Evolutionary conservation across 2,329 filamentous ascomycete genomes (phyloP), one percentile per base, ranked within the genome.

Genomic region (Stenocarpella maydis): DNA sequence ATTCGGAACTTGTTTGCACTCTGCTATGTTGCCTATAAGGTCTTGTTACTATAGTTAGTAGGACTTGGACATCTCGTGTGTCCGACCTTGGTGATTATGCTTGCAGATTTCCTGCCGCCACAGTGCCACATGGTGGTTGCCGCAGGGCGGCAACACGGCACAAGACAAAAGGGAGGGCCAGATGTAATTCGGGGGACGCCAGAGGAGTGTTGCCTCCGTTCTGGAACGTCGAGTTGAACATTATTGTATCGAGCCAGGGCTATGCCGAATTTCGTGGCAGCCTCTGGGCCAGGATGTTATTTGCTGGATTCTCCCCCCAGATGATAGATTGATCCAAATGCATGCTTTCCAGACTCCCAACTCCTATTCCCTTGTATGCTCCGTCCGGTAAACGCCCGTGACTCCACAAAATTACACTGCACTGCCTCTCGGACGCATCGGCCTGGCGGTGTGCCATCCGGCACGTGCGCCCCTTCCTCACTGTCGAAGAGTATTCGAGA

Each of bases 191-290:
- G 26, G 58, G 53, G 58, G 58, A 47, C 39, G 58, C 58, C 58
- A 61, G 58, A 47, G 58, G 58, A 61, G 58, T 61, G n/a, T 61
- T 61, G 14, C 41, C 58, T 37, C 58, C 58, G 17, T 61, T 47
- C 58, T 61, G 58, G 58, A 47, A 61, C 58, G 39, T 34, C 41
- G 37, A 24, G 28, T 61, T 61, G 41, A 19, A 21, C 34, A 61
- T 61, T 61, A 61, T 12, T 47, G 58, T 34, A 47, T 47, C 41
- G 58, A 61, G 41, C 24, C 17, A 6, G 14, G 58, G 58, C 58
- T 34, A 21, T 17, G 12, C 41, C 28, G n/a, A 41, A 34, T 61
- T 8, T 6, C 34, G 58, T 26, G 28, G 58, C 43, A 34, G 58
- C 58, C 43, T 21, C 43, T 6, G 24, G n/a, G 43, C 58, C 41